Evolutionary conservation across 805 yeast species (phyloP).

Genomic region (Sungouiella blattae): DNA sequence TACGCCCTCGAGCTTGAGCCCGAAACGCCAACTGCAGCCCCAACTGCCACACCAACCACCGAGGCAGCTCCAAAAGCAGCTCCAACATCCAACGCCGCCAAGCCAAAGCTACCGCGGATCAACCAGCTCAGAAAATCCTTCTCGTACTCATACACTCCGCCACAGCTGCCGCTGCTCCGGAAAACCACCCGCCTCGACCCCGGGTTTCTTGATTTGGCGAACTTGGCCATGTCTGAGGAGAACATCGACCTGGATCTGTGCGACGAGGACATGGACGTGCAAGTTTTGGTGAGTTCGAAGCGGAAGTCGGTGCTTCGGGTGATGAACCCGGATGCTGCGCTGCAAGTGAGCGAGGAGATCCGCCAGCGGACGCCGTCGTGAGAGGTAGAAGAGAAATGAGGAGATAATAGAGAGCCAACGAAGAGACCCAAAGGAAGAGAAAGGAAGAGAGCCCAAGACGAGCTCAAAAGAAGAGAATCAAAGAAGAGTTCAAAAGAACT

Average conservation of each 20-base stretch:
- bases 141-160: slow-evolving; percentile 21
- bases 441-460: no score
- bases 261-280: slow-evolving; percentile 58
- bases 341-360: slow-evolving; percentile 1
- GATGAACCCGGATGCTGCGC: slow-evolving; percentile 53
- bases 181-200: slow-evolving; percentile 15
- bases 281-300: slow-evolving; percentile 65
- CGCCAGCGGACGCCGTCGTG: slow-evolving; percentile 14
- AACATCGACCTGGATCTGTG: slow-evolving; percentile 22
- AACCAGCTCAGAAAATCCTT: slow-evolving; percentile 21
- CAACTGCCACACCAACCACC: no score
- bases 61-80: neutral
- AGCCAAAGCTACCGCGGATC: slow-evolving; percentile 16
- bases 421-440: no score
- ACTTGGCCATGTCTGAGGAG: neutral
- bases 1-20: no score
- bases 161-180: slow-evolving; percentile 17
- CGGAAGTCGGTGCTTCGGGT: slow-evolving; percentile 58
- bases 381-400: no score
- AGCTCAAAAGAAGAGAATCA: no score
- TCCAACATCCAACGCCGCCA: slow-evolving; percentile 1
- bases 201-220: slow-evolving; percentile 8
- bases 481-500: no score
- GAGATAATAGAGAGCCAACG: no score
- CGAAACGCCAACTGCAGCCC: no score